Base-by-base conservation (phyloP, 2,329 filamentous ascomycete species). In the Diplodia scrobiculata region DNA sequence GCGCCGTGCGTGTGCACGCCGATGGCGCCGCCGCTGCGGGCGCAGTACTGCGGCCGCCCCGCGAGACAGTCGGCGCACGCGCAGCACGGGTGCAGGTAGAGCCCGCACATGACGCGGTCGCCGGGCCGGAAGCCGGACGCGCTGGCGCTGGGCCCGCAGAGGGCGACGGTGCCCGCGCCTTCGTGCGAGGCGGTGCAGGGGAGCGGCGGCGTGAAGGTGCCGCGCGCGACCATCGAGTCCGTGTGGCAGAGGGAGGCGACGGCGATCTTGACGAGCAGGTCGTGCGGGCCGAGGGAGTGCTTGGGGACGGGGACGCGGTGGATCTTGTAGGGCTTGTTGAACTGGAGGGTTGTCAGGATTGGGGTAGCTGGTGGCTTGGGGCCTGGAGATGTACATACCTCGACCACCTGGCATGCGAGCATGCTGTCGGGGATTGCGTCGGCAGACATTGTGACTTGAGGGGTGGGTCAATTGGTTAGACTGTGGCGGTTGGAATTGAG, bases 171-270 rank as follows among this genome's bases (percentile, higher is more conserved):
- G 19, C 84, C 85, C 17, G 83, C 76, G 19, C 84, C 84, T 73
- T 88, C 85, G 72, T 87, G 85, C 0, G 83, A 87, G 6, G 79
- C 83, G 9, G 80, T 86, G 66, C 79, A 78, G 0, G 86, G 85
- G 0, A 87, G 77, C 2, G 73, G 65, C 0, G 80, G 79, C 6
- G 72, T 74, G 72, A 87, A 83, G 53, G 80, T 73, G 55, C 86
- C 86, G 1, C 77, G 71, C 6, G 71, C 70, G 3, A 87, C 84
- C 83, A 87, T 85, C 68, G 75, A 74, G 75, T 88, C 86, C 0
- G 86, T 88, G 76, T 89, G 86, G 76, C 86, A 88, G 71, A 87
- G 81, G 0, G 84, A 86, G 10, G 84, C 85, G 17, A 84, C 84
- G 65, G 84, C 85, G 62, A 86, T 78, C 73, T 85, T 86, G 71